Evolutionary conservation across 2,329 filamentous ascomycete genomes (phyloP).

Genomic region (Boeremia exigua): DNA sequence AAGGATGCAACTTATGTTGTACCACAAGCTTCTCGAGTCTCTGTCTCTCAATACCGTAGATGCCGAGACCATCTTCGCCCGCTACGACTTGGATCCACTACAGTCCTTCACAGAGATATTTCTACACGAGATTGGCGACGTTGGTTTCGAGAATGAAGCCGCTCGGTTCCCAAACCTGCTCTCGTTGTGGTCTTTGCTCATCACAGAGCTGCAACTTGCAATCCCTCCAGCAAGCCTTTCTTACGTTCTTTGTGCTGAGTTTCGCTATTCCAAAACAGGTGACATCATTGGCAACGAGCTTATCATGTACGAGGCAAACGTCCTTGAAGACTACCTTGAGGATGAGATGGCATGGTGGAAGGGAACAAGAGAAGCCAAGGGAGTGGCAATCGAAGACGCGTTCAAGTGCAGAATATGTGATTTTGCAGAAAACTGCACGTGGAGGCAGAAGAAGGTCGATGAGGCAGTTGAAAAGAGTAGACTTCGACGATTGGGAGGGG

Average conservation of each 20-base stretch:
- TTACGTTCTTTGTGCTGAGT: constrained; percentile 65
- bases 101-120: constrained; percentile 78
- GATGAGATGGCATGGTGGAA: constrained; percentile 87
- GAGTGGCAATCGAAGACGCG: constrained; percentile 82
- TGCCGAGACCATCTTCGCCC: constrained; percentile 70
- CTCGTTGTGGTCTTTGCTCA: constrained; percentile 68
- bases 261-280: constrained; percentile 56
- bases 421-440: constrained; percentile 78
- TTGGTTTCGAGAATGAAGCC: constrained; percentile 59
- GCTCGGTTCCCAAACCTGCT: constrained; percentile 65
- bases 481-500: constrained; percentile 27
- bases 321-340: constrained; percentile 69
- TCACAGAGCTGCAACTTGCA: constrained; percentile 60
- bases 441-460: constrained; percentile 74
- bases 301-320: constrained; percentile 69
- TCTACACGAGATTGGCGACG: constrained; percentile 72
- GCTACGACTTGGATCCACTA: constrained; percentile 72
- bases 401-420: constrained; percentile 89
- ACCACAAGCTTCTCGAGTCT: constrained; percentile 80
- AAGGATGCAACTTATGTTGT: constrained; percentile 86
- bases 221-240: constrained; percentile 57
- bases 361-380: constrained; percentile 72
- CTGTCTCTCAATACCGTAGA: constrained; percentile 75
- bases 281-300: constrained; percentile 63
- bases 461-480: constrained; percentile 56